Conservation (phyloP, 331 rosid species). For the Prunus yedoensis region DNA sequence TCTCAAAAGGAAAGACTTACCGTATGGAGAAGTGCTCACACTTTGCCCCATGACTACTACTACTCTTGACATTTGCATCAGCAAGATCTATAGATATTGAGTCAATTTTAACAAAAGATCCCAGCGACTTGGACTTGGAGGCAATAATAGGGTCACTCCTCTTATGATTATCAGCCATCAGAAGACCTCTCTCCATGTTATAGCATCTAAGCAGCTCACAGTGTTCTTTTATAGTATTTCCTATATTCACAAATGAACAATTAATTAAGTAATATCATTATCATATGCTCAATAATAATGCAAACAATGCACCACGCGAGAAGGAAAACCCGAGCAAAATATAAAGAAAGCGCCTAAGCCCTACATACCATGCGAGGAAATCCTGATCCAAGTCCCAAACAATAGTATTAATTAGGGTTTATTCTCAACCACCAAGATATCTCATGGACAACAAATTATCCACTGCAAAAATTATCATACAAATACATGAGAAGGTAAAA, state of each 20-base stretch:
- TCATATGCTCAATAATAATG: slow-evolving; percentile 16
- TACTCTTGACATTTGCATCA: slow-evolving; percentile 44
- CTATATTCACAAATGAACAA: slow-evolving; percentile 31
- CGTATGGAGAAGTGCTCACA: slow-evolving; percentile 94
- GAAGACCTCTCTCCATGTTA: slow-evolving; percentile 39
- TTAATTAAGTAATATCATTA: slow-evolving; percentile 20
- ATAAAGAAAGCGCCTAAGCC: slow-evolving; percentile 2
- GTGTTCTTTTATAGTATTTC: slow-evolving; percentile 20
- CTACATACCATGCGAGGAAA: slow-evolving; percentile 18
- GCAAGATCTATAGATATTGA: slow-evolving; percentile 82
- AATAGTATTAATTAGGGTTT: slow-evolving; percentile 52
- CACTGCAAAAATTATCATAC: slow-evolving; percentile 20
- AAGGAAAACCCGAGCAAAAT: not conserved
- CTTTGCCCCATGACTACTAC: slow-evolving; percentile 36
- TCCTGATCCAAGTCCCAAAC: slow-evolving; percentile 30
- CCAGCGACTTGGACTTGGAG: slow-evolving; percentile 53
- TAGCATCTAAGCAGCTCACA: slow-evolving; percentile 31
- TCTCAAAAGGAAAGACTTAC: slow-evolving; percentile 45
- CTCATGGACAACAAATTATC: slow-evolving; percentile 13
- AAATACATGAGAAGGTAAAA: slow-evolving; percentile 11
- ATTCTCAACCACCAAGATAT: slow-evolving; percentile 26
- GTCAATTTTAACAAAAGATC: slow-evolving; percentile 70
- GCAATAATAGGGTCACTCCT: slow-evolving; percentile 32
- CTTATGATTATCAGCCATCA: slow-evolving; percentile 33
- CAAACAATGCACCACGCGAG: slow-evolving; percentile 1